phyloP scores from a whole-genome alignment of 768 basidiomycete genomes.

The Leccinum broughii region DNA sequence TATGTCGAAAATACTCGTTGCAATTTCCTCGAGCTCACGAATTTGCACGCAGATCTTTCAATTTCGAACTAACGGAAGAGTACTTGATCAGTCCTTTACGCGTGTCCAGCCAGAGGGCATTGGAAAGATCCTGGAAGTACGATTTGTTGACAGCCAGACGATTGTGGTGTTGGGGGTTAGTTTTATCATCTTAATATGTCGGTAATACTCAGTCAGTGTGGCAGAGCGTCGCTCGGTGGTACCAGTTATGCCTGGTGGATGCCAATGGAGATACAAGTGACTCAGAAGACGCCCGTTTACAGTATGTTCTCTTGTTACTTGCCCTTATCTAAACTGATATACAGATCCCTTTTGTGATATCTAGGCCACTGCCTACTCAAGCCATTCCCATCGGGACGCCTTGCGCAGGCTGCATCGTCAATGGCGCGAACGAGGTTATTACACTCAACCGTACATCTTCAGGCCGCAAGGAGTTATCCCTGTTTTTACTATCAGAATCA shows the following conservation, averaged over 20 bases:
- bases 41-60: conserved; percentile 20
- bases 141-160: conserved; percentile 23
- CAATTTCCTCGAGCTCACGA: neutral
- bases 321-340: conserved; percentile 5
- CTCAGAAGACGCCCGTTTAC: conserved; percentile 14
- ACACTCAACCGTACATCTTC: conserved; percentile 21
- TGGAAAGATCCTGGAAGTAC: conserved; percentile 24
- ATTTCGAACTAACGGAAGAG: conserved; percentile 10
- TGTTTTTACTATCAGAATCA: conserved; percentile 9
- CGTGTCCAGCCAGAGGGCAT: conserved; percentile 20
- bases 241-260: conserved; percentile 16
- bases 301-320: conserved; percentile 15
- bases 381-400: conserved; percentile 13
- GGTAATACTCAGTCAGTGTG: conserved; percentile 6
- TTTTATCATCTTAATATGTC: neutral
- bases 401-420: conserved; percentile 9
- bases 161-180: conserved; percentile 30
- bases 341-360: conserved; percentile 7
- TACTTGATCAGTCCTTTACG: conserved; percentile 3
- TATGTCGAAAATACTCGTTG: conserved; percentile 7
- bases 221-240: conserved; percentile 23
- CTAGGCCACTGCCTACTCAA: conserved; percentile 13
- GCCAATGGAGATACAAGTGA: conserved; percentile 9
- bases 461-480: conserved; percentile 21
- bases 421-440: conserved; percentile 16